Conservation (phyloP, 1,284 basidiomycete species). For the Vanrija humicola region DNA sequence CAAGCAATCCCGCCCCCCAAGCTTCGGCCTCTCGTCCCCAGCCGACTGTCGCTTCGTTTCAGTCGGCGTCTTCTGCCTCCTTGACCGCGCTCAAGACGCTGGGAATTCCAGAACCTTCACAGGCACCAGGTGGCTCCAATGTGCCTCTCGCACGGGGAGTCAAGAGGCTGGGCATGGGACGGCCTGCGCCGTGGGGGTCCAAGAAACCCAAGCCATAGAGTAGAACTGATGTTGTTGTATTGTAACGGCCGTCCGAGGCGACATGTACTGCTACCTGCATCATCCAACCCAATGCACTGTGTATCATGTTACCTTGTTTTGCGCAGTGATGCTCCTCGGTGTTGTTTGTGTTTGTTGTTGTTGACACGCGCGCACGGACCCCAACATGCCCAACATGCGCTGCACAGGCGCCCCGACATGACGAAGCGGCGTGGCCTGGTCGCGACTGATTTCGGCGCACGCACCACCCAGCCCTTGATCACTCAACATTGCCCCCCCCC, state of each 20-base stretch:
- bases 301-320: background rate
- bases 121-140: background rate
- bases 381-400: too few relatives aligned
- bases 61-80: background rate
- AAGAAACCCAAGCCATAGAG: slow-evolving; percentile 9
- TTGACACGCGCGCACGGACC: background rate
- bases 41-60: background rate
- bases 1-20: background rate
- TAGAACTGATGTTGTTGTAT: background rate
- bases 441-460: background rate
- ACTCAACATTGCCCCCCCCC: background rate
- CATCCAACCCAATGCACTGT: background rate
- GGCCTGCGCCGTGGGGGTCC: slow-evolving; percentile 41
- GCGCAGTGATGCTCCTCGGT: background rate
- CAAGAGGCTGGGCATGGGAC: slow-evolving; percentile 46
- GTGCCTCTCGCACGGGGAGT: slow-evolving; percentile 28
- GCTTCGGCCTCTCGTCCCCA: background rate
- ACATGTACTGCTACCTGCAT: background rate
- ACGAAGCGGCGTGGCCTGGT: too few relatives aligned
- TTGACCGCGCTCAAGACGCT: slow-evolving; percentile 6
- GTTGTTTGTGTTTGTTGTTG: background rate
- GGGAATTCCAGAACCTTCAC: slow-evolving; percentile 15
- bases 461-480: background rate
- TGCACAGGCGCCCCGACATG: background rate
- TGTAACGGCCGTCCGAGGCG: background rate